These are phyloP conservation scores for Aureobasidium sp. DNA, from an alignment of 2,329 filamentous ascomycete genomes.

Conservation along the genomic window DNA sequence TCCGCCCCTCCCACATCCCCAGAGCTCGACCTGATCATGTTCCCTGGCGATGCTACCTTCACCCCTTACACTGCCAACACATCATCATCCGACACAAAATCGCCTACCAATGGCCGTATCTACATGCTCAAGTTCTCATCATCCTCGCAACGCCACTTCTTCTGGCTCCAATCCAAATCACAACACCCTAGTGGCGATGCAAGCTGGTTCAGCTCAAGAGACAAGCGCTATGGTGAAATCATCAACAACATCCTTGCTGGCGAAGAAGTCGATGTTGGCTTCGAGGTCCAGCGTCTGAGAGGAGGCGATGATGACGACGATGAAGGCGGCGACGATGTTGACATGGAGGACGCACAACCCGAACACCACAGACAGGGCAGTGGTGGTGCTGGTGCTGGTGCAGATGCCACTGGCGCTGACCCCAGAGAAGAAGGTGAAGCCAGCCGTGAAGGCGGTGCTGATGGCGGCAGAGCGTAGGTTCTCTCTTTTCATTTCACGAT, in stretches of 20 bases:
- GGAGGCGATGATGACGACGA: constrained; percentile 52
- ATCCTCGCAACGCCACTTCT: constrained; percentile 82
- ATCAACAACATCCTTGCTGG: constrained; percentile 80
- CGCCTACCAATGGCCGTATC: constrained; percentile 71
- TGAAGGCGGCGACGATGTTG: constrained; percentile 45
- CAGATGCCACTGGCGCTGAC: constrained; percentile 84
- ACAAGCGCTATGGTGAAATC: constrained; percentile 79
- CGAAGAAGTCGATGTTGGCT: constrained; percentile 72
- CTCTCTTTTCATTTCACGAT: neutral
- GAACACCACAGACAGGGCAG: constrained; percentile 53
- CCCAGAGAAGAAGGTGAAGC: constrained; percentile 81
- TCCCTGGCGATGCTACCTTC: constrained; percentile 83
- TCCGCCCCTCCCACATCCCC: constrained; percentile 60
- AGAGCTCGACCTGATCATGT: constrained; percentile 86
- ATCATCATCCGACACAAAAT: constrained; percentile 37
- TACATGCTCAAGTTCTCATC: constrained; percentile 91
- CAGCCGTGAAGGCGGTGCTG: constrained; percentile 84
- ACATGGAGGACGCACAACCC: constrained; percentile 72
- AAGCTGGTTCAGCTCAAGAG: constrained; percentile 74
- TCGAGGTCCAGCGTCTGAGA: constrained; percentile 55
- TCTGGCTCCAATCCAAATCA: constrained; percentile 91
- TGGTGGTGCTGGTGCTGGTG: constrained; percentile 79
- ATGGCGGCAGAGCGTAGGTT: constrained; percentile 99
- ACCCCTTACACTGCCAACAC: constrained; percentile 53
- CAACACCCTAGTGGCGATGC: constrained; percentile 63